These are phyloP conservation scores for Trichoderma harzianum DNA, from an alignment of 2,329 filamentous ascomycete genomes.

Conservation along the genomic window DNA sequence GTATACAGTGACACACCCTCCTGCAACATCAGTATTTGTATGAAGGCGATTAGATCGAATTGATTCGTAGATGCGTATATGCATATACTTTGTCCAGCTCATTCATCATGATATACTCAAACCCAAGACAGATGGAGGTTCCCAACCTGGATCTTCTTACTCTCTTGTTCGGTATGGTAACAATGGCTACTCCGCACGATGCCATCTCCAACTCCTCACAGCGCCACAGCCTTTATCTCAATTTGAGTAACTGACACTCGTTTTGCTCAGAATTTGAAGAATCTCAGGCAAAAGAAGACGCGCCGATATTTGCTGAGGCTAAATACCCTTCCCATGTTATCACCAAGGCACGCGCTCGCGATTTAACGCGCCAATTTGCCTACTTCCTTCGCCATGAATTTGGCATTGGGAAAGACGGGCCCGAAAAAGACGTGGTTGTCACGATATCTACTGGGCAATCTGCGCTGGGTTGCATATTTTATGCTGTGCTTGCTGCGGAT, in stretches of 20 bases:
- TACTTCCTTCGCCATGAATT: conserved; percentile 52
- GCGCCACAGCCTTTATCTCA: not conserved
- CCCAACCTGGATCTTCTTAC: conserved; percentile 43
- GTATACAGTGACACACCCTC: not conserved
- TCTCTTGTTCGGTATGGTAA: conserved; percentile 40
- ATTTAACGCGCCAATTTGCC: conserved; percentile 50
- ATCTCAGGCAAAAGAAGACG: conserved; percentile 41
- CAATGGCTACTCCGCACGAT: not conserved
- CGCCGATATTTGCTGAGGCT: conserved; percentile 55
- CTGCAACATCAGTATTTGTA: not conserved
- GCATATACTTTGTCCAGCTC: not conserved
- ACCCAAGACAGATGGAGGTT: conserved; percentile 27
- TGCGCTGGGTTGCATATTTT: conserved; percentile 52
- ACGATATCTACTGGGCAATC: conserved; percentile 55
- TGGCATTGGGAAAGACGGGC: conserved; percentile 47
- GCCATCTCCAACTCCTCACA: not conserved
- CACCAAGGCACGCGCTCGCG: conserved; percentile 49
- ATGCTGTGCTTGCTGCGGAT: conserved; percentile 54
- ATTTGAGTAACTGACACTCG: not conserved
- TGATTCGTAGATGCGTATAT: not conserved
- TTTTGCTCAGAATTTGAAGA: conserved; percentile 36
- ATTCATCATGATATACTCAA: conserved; percentile 36
- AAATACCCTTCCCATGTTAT: conserved; percentile 50
- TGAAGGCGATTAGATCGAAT: not conserved
- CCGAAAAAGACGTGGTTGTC: conserved; percentile 52